Evolutionary conservation across 495 filamentous ascomycete species (phyloP), one percentile per base, ranked within the genome.

Genomic region (Cercophora sp.): DNA sequence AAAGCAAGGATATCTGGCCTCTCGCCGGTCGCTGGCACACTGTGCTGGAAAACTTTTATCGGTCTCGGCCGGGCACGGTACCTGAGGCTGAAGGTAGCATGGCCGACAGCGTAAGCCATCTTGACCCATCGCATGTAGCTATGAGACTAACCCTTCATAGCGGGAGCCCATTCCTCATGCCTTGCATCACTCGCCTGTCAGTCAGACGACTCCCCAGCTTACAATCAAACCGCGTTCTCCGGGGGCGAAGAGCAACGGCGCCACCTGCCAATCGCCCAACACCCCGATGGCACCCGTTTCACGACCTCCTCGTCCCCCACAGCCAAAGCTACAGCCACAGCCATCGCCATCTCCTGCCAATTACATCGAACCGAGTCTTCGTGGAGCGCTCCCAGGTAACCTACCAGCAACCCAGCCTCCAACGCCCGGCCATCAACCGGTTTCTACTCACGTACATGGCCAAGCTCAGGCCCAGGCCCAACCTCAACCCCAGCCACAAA

Each of bases 21-120:
- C 63, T 77, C 0, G 72, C 74, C 2, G 57, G 62, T 34, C 63
- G 71, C 0, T 77, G 74, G 74, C 66, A 69, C 35, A 69, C 73
- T 11, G 68, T 67, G 13, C 46, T 77, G 3, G 68, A 70, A 27
- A 70, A 65, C 46, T 76, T 72, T 55, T 66, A 64, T 61, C 63
- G 58, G 27, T 62, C 66, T 23, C 57, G 66, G 27, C 68, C 68
- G 31, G 67, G 61, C 9, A 59, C 67, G 42, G 52, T 55, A 15
- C 58, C 57, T 15, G 64, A 48, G 9, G 59, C 63, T 18, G 66
- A 77, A 42, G 68, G 69, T 31, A 70, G 70, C 18, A 77, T 77
- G 72, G 73, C 69, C 5, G 74, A 77, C 31, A 74, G 73, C 50
- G 72, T 74, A 60, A 57, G 69, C 56, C 23, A 34, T 23, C 24